A percentile compares a stretch with the other conserved stretches of the same genome.
Evolutionary conservation across 192 early-diverging fungal genomes (phyloP).

Genomic region (Coemansia interrupta): DNA sequence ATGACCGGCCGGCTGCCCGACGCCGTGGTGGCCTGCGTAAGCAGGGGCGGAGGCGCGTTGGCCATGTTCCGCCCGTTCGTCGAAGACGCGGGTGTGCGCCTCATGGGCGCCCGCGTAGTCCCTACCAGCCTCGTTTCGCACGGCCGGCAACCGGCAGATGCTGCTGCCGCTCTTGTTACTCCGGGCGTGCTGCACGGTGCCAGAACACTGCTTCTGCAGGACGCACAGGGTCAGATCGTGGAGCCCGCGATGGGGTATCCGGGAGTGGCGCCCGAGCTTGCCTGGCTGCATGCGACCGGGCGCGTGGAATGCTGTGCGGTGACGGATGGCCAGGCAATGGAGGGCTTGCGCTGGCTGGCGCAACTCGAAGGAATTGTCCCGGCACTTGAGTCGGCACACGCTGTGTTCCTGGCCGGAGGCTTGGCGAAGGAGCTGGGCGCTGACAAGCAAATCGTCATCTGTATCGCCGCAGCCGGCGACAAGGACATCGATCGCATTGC

Average conservation of each 20-base stretch:
- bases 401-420: conserved; percentile 76
- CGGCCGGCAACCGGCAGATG: conserved; percentile 85
- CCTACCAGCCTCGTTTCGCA: conserved; percentile 83
- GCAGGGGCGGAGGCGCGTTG: conserved; percentile 94
- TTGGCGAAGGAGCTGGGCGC: conserved; percentile 68
- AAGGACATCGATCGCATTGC: conserved; percentile 75
- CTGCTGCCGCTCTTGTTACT: conserved; percentile 53
- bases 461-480: conserved; percentile 92
- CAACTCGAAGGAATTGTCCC: conserved; percentile 90
- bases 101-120: conserved; percentile 91
- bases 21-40: conserved; percentile 94
- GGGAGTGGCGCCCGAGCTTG: conserved; percentile 95
- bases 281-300: conserved; percentile 81
- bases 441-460: conserved; percentile 84
- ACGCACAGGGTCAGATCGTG: conserved; percentile 93
- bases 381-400: conserved; percentile 93
- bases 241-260: conserved; percentile 98
- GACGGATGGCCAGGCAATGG: conserved; percentile 79
- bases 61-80: conserved; percentile 96
- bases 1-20: conserved; percentile 84
- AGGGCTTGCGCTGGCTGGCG: conserved; percentile 72
- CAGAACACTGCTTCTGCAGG: conserved; percentile 91
- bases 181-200: conserved; percentile 96
- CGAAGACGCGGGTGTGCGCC: conserved; percentile 71
- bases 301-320: conserved; percentile 80